phyloP scores from a whole-genome alignment of 768 basidiomycete species.

The Suillus sp. region DNA sequence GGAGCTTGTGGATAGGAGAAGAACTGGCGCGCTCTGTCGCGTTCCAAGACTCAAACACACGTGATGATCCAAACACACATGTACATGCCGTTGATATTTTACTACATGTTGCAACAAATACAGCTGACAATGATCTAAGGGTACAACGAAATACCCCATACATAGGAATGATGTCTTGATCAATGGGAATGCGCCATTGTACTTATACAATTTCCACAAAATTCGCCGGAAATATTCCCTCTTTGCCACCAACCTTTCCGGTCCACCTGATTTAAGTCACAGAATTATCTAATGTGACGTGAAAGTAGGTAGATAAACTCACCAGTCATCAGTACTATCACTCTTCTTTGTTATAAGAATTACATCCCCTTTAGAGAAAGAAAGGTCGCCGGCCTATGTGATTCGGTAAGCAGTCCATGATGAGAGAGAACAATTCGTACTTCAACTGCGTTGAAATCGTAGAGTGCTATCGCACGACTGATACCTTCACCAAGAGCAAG shows the following conservation, averaged over 20 bases:
- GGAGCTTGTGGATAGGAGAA: constrained; percentile 3
- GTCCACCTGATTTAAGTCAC: constrained; percentile 60
- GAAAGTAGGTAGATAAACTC: constrained; percentile 23
- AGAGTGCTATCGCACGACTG: constrained; percentile 73
- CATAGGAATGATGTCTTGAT: constrained; percentile 9
- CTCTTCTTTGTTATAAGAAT: constrained; percentile 71
- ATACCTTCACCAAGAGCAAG: constrained; percentile 60
- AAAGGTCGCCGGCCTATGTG: constrained; percentile 68
- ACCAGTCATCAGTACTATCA: constrained; percentile 76
- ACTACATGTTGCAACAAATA: neutral
- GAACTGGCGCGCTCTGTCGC: neutral
- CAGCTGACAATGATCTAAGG: neutral
- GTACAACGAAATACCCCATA: constrained; percentile 1
- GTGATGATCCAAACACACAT: neutral
- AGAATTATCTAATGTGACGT: neutral
- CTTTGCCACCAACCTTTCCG: constrained; percentile 58
- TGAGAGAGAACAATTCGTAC: constrained; percentile 37
- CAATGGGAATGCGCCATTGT: neutral
- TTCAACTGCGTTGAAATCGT: constrained; percentile 73
- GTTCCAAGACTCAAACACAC: neutral
- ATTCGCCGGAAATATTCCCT: constrained; percentile 82
- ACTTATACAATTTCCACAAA: constrained; percentile 67
- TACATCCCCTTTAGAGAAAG: constrained; percentile 75
- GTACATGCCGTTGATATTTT: neutral
- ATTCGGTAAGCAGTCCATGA: constrained; percentile 11